A percentile compares a stretch with the other conserved stretches of the same genome.
Evolutionary conservation across 2,329 filamentous ascomycete species (phyloP).

Genomic region (Chaetomiaceae sp.): DNA sequence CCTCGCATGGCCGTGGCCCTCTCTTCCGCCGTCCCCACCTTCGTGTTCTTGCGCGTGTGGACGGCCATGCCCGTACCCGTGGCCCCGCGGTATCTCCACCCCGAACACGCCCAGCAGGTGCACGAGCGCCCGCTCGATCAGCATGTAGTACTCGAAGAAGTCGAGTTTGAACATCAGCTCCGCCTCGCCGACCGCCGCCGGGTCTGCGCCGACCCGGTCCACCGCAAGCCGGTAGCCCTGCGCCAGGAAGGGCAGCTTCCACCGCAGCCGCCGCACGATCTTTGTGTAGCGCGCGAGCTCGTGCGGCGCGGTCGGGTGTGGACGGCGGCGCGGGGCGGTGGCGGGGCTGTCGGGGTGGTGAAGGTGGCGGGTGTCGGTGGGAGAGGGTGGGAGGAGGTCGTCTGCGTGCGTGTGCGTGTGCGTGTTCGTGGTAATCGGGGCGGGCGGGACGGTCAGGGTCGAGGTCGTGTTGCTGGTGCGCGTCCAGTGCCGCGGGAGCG

Average conservation of each 20-base stretch:
- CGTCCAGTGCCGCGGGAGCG: neutral
- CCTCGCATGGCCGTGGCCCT: neutral
- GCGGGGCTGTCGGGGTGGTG: neutral
- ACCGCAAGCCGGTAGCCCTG: slow-evolving; percentile 48
- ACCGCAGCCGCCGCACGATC: slow-evolving; percentile 53
- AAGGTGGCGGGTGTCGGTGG: neutral
- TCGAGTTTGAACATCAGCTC: slow-evolving; percentile 72
- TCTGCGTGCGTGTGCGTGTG: no score
- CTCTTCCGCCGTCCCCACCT: neutral
- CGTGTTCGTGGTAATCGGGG: no score
- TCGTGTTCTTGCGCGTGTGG: neutral
- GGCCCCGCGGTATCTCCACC: slow-evolving; percentile 41
- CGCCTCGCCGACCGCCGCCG: slow-evolving; percentile 37
- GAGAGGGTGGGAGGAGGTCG: no score
- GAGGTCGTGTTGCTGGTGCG: neutral
- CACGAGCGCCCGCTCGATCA: slow-evolving; percentile 65
- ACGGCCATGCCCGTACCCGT: neutral
- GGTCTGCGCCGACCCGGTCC: slow-evolving; percentile 32
- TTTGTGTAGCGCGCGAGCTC: slow-evolving; percentile 55
- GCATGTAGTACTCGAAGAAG: slow-evolving; percentile 70
- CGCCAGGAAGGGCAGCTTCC: slow-evolving; percentile 58
- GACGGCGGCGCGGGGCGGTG: neutral
- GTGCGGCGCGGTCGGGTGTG: slow-evolving; percentile 12
- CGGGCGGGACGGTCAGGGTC: slow-evolving; percentile 7
- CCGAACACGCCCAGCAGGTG: slow-evolving; percentile 60